Evolutionary conservation across 129 eudicot genomes (phyloP), one percentile per base, ranked within the genome.

Genomic region (Deinandra increscens): DNA sequence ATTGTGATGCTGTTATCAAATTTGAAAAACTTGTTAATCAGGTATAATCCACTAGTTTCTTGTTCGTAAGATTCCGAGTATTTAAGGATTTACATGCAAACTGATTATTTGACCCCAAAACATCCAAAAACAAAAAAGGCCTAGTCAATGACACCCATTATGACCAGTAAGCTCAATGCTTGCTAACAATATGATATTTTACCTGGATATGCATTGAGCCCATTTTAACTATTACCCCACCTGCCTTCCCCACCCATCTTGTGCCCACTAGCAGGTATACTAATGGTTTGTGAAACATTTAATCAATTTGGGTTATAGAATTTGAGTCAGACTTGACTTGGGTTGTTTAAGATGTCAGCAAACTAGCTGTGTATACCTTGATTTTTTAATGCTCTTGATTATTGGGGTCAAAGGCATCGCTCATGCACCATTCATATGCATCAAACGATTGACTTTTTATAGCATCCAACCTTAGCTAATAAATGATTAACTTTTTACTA

Each of bases 391-490:
- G 97, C 23, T 85, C 88, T 78, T 78, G 55, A 71, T 89, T 93
- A 73, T 80, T 85, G 34, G 95, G 88, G 77, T 93, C 96, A 79
- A 65, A 93, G 49, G 97, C 80, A 76, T 87, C 93, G 13, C 97
- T 93, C 95, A 93, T 93, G 85, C 98, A 89, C 98, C 98, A 93
- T 43, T 89, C 95, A 31, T 93, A 89, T 63, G 95, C 97, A 60
- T 97, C 97, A 84, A 93, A 93, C 42, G 84, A 84, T 68, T 93
- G 95, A 33, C 84, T 93, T 97, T 74, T 80, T 86, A 69, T 87
- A 93, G 87, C 92, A 84, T 59, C 90, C 95, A 80, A 93, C 95
- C 98, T 93, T 48, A 31, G 10, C 19, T 13, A 64, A 75, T 5
- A 34, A 2, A 33, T n/a, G 46, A 20, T 12, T 23, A 37, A 23